Evolutionary conservation across 192 early-diverging fungal species (phyloP), one percentile per base, ranked within the genome.

Genomic region (Mortierella alpina): DNA sequence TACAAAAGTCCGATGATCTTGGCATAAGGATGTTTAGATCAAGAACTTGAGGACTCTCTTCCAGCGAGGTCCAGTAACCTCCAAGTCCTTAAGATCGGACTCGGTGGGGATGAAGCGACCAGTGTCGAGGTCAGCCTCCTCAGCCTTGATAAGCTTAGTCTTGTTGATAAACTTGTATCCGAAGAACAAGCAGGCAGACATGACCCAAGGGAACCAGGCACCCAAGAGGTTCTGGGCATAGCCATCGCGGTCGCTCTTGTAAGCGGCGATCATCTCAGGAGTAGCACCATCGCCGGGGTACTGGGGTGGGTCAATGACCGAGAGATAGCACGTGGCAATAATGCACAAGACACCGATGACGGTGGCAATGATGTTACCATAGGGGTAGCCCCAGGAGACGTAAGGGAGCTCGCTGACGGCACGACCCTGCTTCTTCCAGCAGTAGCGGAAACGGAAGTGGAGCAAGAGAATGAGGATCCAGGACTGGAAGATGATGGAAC

Each of bases 401-500:
- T 85, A 73, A 88, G 91, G 11, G 83, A 90, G 72, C 88, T 90
- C 55, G 78, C 86, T 70, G 90, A 82, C 59, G 84, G 87, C 57
- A 87, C 90, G 68, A n/a, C 91, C 91, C 75, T 97, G 96, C 41
- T 84, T 85, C 31, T 89, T 56, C 64, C 89, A 91, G 40, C 94
- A 94, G 45, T 89, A 88, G 57, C 94, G 92, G 90, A 96, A 97
- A 54, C 96, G 92, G 73, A 92, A 84, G 73, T 97, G 95, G 31
- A 91, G 91, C 59, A 95, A 67, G 39, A 89, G 87, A 76, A 97
- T 97, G 50, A 90, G 87, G 18, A 95, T 63, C 96, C 96, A 97
- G 60, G 93, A 94, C 20, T 92, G 84, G 58, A 97, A 91, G 44
- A 94, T 91, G 23, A 93, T 86, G 22, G 96, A 88, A 3, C 93